Evolutionary conservation across 108 stramenopile genomes (phyloP).

Genomic region (Skeletonema grethae): DNA sequence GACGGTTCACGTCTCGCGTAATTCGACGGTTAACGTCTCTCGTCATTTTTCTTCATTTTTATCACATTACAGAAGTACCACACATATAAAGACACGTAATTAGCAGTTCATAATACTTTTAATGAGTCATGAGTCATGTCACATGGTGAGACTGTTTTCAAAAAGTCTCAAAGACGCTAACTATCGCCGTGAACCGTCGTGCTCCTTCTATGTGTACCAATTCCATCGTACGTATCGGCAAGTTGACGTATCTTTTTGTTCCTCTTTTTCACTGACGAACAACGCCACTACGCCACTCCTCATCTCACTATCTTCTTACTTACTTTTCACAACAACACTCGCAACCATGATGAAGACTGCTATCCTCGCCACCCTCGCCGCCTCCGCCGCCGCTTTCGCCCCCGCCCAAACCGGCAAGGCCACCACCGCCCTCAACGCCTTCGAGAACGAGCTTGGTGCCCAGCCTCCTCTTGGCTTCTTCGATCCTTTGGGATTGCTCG

Average conservation of each 20-base stretch:
- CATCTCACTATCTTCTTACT: too few relatives aligned
- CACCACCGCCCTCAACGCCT: constrained; percentile 53
- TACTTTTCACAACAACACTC: neutral
- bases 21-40: too few relatives aligned
- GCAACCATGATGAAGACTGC: constrained; percentile 59
- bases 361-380: constrained; percentile 63
- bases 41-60: too few relatives aligned
- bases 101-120: too few relatives aligned
- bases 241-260: constrained; percentile 1
- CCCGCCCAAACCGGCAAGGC: constrained; percentile 54
- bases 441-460: constrained; percentile 83
- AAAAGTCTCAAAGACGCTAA: too few relatives aligned
- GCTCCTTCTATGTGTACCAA: neutral
- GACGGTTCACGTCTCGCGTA: too few relatives aligned
- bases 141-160: too few relatives aligned
- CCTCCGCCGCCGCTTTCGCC: constrained; percentile 66
- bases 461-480: constrained; percentile 87
- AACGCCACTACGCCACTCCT: neutral
- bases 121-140: too few relatives aligned
- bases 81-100: too few relatives aligned
- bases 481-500: constrained; percentile 69
- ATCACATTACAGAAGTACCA: too few relatives aligned
- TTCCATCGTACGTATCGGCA: neutral
- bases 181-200: too few relatives aligned
- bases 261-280: neutral